Evolutionary conservation across 2,329 filamentous ascomycete genomes (phyloP).

Genomic region (Sphaceloma murrayae): DNA sequence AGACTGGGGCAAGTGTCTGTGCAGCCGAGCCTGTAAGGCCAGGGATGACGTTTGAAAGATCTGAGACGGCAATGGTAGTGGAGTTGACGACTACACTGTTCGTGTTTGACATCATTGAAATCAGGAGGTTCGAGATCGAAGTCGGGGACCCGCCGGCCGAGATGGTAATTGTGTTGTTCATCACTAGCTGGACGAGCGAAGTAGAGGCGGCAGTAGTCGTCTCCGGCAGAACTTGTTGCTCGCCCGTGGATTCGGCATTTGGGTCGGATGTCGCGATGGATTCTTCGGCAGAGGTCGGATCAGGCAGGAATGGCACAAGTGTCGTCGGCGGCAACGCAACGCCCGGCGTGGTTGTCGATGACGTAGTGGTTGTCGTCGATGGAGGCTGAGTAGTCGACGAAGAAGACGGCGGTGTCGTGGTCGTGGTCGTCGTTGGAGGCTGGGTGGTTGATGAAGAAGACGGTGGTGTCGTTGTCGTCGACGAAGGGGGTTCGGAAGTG

Average conservation of each 20-base stretch:
- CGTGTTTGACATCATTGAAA: background rate
- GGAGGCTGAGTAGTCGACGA: background rate
- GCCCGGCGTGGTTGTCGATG: background rate
- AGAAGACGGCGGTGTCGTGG: background rate
- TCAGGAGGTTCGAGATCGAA: background rate
- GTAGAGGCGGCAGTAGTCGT: background rate
- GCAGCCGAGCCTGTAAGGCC: background rate
- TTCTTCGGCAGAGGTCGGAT: background rate
- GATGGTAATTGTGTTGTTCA: background rate
- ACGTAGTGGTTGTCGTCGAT: background rate
- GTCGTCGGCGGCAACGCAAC: too few species aligned
- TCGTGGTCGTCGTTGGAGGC: background rate
- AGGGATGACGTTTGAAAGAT: background rate
- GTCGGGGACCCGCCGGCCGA: background rate
- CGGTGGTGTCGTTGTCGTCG: background rate
- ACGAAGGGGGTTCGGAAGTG: background rate
- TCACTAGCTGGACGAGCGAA: background rate
- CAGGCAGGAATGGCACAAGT: too few species aligned
- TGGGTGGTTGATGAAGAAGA: background rate
- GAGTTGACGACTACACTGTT: constrained; percentile 4
- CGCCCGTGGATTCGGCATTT: background rate
- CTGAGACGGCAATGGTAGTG: constrained; percentile 1
- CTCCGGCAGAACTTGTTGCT: background rate
- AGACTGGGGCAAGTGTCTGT: background rate
- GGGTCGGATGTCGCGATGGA: background rate